phyloP scores from a whole-genome alignment of 805 yeast genomes.

The Candida patagonica region DNA sequence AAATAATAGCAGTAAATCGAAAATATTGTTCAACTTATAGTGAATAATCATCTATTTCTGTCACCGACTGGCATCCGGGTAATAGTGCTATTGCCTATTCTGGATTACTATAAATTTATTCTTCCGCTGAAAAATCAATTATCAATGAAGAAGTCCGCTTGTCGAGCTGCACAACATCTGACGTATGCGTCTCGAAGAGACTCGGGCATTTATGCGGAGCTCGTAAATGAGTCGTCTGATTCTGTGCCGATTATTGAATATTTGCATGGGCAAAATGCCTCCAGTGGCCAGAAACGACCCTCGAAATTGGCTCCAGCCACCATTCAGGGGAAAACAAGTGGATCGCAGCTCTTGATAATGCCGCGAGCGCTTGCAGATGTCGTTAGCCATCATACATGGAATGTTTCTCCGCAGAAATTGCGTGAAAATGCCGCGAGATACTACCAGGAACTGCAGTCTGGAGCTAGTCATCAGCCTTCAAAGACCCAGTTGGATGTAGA shows the following conservation, averaged over 20 bases:
- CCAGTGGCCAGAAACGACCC: neutral
- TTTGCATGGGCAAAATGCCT: neutral
- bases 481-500: constrained; percentile 39
- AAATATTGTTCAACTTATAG: too few species aligned
- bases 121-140: too few species aligned
- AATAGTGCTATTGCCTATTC: too few species aligned
- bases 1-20: too few species aligned
- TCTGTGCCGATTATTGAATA: constrained; percentile 4
- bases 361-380: constrained; percentile 49
- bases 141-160: too few species aligned
- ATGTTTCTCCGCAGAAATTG: constrained; percentile 44
- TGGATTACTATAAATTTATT: too few species aligned
- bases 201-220: constrained; percentile 6
- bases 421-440: constrained; percentile 52
- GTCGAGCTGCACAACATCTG: too few species aligned
- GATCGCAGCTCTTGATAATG: constrained; percentile 40
- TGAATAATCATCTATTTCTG: too few species aligned
- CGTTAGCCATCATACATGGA: constrained; percentile 50
- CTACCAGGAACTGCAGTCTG: constrained; percentile 36
- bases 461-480: constrained; percentile 45
- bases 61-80: too few species aligned
- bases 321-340: constrained; percentile 42
- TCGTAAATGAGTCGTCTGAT: constrained; percentile 8
- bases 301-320: constrained; percentile 33
- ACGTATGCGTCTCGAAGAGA: constrained; percentile 1